Percentiles rank a stretch among this genome's conserved stretches.
phyloP scores from a whole-genome alignment of 2,329 filamentous ascomycete species.

The Pestalotiopsis fici region DNA sequence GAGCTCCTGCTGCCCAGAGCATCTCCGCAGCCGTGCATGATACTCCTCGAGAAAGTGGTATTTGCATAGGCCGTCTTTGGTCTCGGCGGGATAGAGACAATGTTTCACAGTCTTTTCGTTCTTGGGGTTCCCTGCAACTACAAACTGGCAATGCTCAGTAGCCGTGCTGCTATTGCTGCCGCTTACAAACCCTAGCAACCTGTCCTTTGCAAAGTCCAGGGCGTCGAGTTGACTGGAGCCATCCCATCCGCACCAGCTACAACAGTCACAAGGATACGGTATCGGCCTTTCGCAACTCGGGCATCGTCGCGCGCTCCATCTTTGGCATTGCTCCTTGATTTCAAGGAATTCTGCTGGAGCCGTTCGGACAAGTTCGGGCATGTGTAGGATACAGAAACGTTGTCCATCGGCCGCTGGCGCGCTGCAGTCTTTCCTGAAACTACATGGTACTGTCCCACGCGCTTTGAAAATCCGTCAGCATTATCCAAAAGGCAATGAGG shows the following conservation, averaged over 20 bases:
- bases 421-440: neutral
- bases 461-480: too few relatives aligned
- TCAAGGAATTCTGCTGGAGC: neutral
- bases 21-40: neutral
- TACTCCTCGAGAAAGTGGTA: neutral
- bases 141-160: neutral
- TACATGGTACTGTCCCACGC: neutral
- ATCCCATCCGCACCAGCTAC: too few relatives aligned
- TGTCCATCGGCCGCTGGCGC: neutral
- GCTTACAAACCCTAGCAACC: too few relatives aligned
- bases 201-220: too few relatives aligned
- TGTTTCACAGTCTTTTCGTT: neutral
- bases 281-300: neutral
- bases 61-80: neutral
- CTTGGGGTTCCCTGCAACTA: neutral
- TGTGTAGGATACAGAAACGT: neutral
- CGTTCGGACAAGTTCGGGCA: neutral
- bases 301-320: neutral
- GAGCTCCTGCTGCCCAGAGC: neutral
- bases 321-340: neutral
- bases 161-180: neutral
- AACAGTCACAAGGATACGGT: too few relatives aligned
- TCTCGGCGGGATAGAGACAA: neutral
- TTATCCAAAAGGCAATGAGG: too few relatives aligned
- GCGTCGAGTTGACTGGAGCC: too few relatives aligned